Evolutionary conservation across 345 rosid species (phyloP), one percentile per base, ranked within the genome.

Genomic region (Boechera divaricarpa): DNA sequence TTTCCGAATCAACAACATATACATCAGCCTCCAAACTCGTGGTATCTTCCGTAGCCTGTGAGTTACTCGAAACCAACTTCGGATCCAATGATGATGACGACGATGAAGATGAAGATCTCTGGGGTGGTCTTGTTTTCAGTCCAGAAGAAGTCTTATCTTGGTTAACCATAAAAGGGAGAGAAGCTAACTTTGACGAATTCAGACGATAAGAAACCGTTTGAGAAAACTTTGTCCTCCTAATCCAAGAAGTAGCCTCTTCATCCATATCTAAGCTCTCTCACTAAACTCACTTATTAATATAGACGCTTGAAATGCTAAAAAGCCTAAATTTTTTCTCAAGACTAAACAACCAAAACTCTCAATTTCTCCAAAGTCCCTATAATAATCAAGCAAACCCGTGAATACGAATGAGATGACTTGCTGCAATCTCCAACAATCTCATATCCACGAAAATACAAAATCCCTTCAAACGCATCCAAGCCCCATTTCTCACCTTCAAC

Each of bases 191-290:
- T 7, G 96, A 85, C 13, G 89, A 67, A 75, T 93, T 91, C 35
- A 93, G 59, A 69, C 99, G 88, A 64, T 91, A 87, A 73, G 86
- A 93, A 74, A 96, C 82, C 3, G 98, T 96, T 9, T 90, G 96
- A 36, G 99, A 93, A 78, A 84, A 96, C 38, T 91, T 96, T 0
- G 96, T 69, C 82, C 99, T 87, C 87, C 99, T 86, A 42, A 96
- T 78, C 99, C 97, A 96, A 41, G 98, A 96, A 82, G 51, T 60
- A 67, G 85, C 79, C 28, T 89, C 95, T 63, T 87, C 98, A 73
- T 78, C 93, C 97, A 91, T 95, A 42, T 78, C 76, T 63, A 29
- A 70, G 52, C 63, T 68, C 63, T 18, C 26, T 6, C 2, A 24
- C 18, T 16, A 58, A n/a, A 55, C 44, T 5, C 41, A 49, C 77